A percentile compares a stretch with the other conserved stretches of the same genome.
These are phyloP conservation scores for Oryza rufipogon DNA, from an alignment of 176 grass and related monocot species.

Conservation along the genomic window DNA sequence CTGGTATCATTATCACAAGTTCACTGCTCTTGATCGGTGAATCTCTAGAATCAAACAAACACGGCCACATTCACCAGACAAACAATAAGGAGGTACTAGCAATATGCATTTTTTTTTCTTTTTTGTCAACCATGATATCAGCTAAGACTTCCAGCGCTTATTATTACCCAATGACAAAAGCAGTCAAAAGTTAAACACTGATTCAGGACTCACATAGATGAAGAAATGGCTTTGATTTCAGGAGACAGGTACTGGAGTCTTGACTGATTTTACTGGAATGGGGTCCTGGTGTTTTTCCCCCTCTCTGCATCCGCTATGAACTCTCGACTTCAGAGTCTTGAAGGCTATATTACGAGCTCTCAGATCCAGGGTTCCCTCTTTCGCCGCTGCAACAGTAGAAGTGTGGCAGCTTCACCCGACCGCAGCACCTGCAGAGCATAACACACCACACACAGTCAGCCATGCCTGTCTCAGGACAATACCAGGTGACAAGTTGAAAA, in stretches of 20 bases:
- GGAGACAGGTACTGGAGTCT: not conserved
- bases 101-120: too few relatives aligned
- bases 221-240: not conserved
- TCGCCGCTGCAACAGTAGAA: conserved; percentile 97
- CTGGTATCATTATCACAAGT: too few relatives aligned
- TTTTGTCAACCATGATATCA: not conserved
- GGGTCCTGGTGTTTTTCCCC: not conserved
- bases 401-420: conserved; percentile 86
- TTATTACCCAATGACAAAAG: conserved; percentile 18
- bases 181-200: not conserved
- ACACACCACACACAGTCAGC: not conserved
- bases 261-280: not conserved
- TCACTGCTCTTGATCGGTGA: not conserved
- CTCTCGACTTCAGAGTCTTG: too few relatives aligned
- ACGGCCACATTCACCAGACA: not conserved
- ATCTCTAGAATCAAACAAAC: not conserved
- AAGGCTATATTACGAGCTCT: not conserved
- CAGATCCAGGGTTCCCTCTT: conserved; percentile 42
- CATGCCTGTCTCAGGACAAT: not conserved
- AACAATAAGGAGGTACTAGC: not conserved
- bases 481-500: not conserved
- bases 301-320: not conserved
- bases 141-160: not conserved
- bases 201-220: not conserved
- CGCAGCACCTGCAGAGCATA: conserved; percentile 66